Percentiles rank a stretch among this genome's conserved stretches.
These are phyloP conservation scores for Globisporangium iwayamae DNA, from an alignment of 352 stramenopile species.

Conservation along the genomic window DNA sequence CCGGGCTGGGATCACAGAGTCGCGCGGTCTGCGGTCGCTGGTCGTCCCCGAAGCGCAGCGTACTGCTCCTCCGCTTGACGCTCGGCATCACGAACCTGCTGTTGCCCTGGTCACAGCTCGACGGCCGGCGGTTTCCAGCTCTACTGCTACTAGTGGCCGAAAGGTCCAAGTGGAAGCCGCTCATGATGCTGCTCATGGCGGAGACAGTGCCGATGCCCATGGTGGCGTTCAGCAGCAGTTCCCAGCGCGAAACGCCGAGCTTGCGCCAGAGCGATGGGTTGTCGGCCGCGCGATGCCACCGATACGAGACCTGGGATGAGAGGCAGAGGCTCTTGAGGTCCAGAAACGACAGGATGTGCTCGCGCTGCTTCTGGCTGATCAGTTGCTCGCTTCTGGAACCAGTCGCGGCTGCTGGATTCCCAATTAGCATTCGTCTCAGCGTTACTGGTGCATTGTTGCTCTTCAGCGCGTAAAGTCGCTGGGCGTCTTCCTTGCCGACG, in stretches of 20 bases:
- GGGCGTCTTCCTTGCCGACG: conserved; percentile 42
- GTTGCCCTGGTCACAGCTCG: conserved; percentile 29
- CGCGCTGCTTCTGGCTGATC: conserved; percentile 47
- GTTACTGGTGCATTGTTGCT: not conserved
- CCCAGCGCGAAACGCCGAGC: conserved; percentile 69
- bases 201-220: conserved; percentile 49
- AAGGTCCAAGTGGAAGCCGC: conserved; percentile 16
- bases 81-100: conserved; percentile 12
- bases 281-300: conserved; percentile 73
- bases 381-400: conserved; percentile 16
- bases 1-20: not conserved
- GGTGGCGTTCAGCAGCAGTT: conserved; percentile 48
- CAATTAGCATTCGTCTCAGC: not conserved
- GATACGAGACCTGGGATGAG: conserved; percentile 57
- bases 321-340: conserved; percentile 57
- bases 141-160: conserved; percentile 15
- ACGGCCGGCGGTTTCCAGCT: conserved; percentile 16
- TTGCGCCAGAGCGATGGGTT: conserved; percentile 55
- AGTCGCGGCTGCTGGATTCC: not conserved
- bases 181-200: conserved; percentile 31
- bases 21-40: conserved; percentile 14
- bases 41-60: not conserved
- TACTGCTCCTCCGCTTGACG: conserved; percentile 6
- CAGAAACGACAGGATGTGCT: conserved; percentile 60
- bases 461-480: conserved; percentile 25